Conservation (phyloP, 2,329 filamentous ascomycete species). For the Cladobotryum protrusum region DNA sequence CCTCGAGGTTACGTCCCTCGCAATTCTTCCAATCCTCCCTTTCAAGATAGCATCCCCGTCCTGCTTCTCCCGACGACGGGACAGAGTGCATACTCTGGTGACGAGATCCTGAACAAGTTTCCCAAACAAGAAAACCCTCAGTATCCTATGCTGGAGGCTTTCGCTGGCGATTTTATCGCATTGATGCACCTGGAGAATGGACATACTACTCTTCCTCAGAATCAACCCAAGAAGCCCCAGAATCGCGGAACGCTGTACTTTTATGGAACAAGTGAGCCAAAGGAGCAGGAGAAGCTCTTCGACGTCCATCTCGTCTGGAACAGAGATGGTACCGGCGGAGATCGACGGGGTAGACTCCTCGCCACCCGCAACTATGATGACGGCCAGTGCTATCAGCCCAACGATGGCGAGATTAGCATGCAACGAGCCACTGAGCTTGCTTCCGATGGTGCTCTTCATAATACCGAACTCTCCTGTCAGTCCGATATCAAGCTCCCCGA, state of each 20-base stretch:
- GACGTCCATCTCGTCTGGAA: constrained; percentile 78
- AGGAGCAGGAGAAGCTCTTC: constrained; percentile 39
- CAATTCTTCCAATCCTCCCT: constrained; percentile 40
- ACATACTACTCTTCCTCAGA: constrained; percentile 58
- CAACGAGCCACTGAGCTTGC: constrained; percentile 53
- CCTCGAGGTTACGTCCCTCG: constrained; percentile 64
- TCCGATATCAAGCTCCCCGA: constrained; percentile 69
- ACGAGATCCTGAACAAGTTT: constrained; percentile 45
- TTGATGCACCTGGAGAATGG: constrained; percentile 70
- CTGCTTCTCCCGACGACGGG: constrained; percentile 56
- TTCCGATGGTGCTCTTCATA: constrained; percentile 46
- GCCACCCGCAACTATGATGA: constrained; percentile 81
- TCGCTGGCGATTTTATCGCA: constrained; percentile 58
- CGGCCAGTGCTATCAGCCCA: constrained; percentile 79
- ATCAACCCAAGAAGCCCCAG: constrained; percentile 51
- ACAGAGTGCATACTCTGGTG: constrained; percentile 58
- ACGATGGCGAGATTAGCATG: constrained; percentile 50
- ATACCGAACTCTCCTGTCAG: constrained; percentile 68
- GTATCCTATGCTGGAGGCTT: constrained; percentile 56
- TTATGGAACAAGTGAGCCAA: constrained; percentile 62
- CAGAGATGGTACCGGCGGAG: constrained; percentile 69
- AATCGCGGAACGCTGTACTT: constrained; percentile 69
- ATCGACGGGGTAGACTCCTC: constrained; percentile 69
- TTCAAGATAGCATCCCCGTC: constrained; percentile 52
- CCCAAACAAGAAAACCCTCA: constrained; percentile 33